Evolutionary conservation across 164 flowering plant genomes (phyloP), one percentile per base, ranked within the genome.

Genomic region (Magnolia kwangsiensis): DNA sequence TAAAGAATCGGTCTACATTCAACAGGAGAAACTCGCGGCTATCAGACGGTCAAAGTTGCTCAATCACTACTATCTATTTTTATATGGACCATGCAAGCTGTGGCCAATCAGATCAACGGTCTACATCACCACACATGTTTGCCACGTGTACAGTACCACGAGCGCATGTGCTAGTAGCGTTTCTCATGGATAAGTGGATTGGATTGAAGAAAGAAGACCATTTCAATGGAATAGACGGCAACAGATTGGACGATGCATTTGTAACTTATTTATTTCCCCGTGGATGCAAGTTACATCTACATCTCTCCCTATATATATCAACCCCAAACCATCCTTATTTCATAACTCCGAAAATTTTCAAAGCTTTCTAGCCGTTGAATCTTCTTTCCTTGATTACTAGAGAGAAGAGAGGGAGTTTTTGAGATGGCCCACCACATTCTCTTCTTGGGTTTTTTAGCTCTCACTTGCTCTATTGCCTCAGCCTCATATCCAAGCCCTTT

Each of bases 401-500:
- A n/a, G 19, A 18, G 65, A 59, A 59, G 63, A 19, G 63, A 59
- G 63, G 63, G 63, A 59, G 63, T 59, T 59, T 59, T 59, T 6
- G 24, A 65, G 4, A 65, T 65, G 68, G 68, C 31, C 24, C 4
- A 9, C 24, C 68, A 10, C 21, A 49, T 63, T 37, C 58, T 75
- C 45, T 67, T 51, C 8, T 50, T 75, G 9, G 49, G 18, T 23
- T 21, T 75, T 21, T 50, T 75, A 37, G 45, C 45, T 50, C 19
- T 75, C 63, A 21, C 58, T 45, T 66, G 11, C 31, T 50, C 77
- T 66, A 21, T 67, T 50, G 50, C 45, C 16, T 18, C 3, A 11
- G 71, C 63, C 10, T 75, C 27, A 9, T 71, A 67, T 67, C 63
- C 27, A 9, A 50, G 21, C 24, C 71, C 71, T 9, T 24, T 74